Evolutionary conservation across 2,329 filamentous ascomycete species (phyloP).

Genomic region (Alternaria brassicae): DNA sequence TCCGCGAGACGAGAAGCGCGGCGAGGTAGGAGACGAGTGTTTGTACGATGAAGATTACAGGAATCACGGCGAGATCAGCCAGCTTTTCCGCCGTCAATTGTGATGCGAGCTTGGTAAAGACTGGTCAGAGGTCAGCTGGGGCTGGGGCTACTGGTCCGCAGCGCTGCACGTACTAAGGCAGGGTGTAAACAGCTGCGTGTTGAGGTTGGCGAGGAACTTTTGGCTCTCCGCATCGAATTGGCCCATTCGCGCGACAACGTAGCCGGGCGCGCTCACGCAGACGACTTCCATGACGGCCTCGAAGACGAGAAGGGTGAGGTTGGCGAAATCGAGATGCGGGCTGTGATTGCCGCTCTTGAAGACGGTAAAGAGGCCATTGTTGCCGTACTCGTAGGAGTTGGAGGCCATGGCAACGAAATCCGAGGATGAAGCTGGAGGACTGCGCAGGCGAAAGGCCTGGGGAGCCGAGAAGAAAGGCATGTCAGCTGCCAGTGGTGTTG

Average conservation of each 20-base stretch:
- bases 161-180: slow-evolving; percentile 74
- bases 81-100: slow-evolving; percentile 93
- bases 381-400: slow-evolving; percentile 42
- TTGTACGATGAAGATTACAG: slow-evolving; percentile 90
- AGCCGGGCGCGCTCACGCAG: slow-evolving; percentile 92
- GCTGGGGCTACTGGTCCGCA: not conserved
- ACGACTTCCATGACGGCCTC: slow-evolving; percentile 95
- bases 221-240: slow-evolving; percentile 96
- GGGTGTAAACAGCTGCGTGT: slow-evolving; percentile 94
- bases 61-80: slow-evolving; percentile 88
- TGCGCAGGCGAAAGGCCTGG: slow-evolving; percentile 49
- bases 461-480: slow-evolving; percentile 45
- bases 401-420: slow-evolving; percentile 46
- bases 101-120: slow-evolving; percentile 96
- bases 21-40: slow-evolving; percentile 85
- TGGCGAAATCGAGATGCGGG: slow-evolving; percentile 68
- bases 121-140: slow-evolving; percentile 55
- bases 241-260: slow-evolving; percentile 86
- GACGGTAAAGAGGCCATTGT: slow-evolving; percentile 35
- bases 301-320: slow-evolving; percentile 84
- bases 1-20: slow-evolving; percentile 71
- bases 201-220: slow-evolving; percentile 95
- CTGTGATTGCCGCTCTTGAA: slow-evolving; percentile 48
- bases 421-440: slow-evolving; percentile 26
- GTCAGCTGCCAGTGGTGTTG: slow-evolving; percentile 13